These are phyloP conservation scores for Pisolithus albus DNA, from an alignment of 768 basidiomycete species.

Conservation along the genomic window DNA sequence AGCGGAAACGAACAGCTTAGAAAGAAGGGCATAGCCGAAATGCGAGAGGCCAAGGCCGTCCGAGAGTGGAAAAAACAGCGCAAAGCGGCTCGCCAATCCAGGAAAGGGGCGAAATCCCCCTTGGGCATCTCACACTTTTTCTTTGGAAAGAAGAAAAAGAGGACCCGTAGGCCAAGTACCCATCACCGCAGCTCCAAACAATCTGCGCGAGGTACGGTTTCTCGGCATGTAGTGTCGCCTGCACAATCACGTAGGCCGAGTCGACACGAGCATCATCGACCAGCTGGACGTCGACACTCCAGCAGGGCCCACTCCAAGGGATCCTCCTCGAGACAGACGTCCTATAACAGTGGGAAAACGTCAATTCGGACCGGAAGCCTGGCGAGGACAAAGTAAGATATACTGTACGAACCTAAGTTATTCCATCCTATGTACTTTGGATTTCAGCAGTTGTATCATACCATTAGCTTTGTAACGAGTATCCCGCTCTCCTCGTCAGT, in stretches of 20 bases:
- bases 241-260: constrained; percentile 10
- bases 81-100: constrained; percentile 13
- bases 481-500: background rate
- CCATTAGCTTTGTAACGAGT: background rate
- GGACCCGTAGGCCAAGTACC: constrained; percentile 7
- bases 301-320: constrained; percentile 11
- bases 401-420: background rate
- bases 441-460: background rate
- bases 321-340: constrained; percentile 14
- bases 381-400: constrained; percentile 3
- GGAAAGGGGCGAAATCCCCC: constrained; percentile 8
- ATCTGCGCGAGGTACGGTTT: constrained; percentile 7
- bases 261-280: background rate
- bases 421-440: constrained; percentile 13
- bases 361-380: constrained; percentile 1
- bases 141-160: constrained; percentile 11
- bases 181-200: constrained; percentile 5
- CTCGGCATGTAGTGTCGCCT: constrained; percentile 10
- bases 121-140: constrained; percentile 25
- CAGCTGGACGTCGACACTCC: constrained; percentile 14
- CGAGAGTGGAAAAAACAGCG: constrained; percentile 25
- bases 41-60: constrained; percentile 45
- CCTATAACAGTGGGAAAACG: constrained; percentile 9
- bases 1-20: constrained; percentile 55
- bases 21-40: constrained; percentile 65